Base-by-base conservation (phyloP, 139 green algal species). In the Microglena sp. region DNA sequence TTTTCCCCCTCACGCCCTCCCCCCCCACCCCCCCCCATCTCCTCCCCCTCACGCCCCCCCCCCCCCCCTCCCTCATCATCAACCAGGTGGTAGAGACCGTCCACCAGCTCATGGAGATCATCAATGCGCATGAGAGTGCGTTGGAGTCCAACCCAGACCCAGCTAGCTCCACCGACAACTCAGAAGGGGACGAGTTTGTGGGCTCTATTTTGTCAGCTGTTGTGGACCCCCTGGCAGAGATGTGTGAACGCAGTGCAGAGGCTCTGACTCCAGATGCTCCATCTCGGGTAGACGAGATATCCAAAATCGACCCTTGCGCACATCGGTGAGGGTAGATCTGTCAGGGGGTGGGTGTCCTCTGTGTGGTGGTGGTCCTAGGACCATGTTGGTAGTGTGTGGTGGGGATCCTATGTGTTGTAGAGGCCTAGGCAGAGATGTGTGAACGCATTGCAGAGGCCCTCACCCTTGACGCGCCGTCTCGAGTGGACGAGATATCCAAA, bases 161-260 rank as follows among this genome's bases (percentile, higher is more conserved):
- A 11, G 54, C 45, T 53, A 36, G 62, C 70, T 29, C 43, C 50
- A 2, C 35, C 66, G 0, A 0, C 34, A 44, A 44, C 18, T n/a
- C n/a, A n/a, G n/a, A n/a, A n/a, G n/a, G n/a, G n/a, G 24, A 44
- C 26, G 64, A 73, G 8, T 61, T 72, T 5, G 45, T 78, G 61
- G 35, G 31, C 34, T 66, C 72, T 4, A 65, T 93, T 44, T 71
- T 94, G 46, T 60, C 58, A 1, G 80, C 83, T 1, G 62, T 89
- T 28, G 36, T 92, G 28, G 80, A 91, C 34, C 86, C 89, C 5
- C 66, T 94, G 27, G n/a, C 88, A 11, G 78, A 89, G 36, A 82
- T 79, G 62, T 65, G 58, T 24, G 58, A 65, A 28, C 24, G 58
- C 8, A n/a, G 58, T 5, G 73, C 80, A 7, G 82, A 84, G 58